Percentiles rank a stretch among this genome's conserved stretches.
phyloP scores from a whole-genome alignment of 306 rosid genomes.

The Rosa lucieae region DNA sequence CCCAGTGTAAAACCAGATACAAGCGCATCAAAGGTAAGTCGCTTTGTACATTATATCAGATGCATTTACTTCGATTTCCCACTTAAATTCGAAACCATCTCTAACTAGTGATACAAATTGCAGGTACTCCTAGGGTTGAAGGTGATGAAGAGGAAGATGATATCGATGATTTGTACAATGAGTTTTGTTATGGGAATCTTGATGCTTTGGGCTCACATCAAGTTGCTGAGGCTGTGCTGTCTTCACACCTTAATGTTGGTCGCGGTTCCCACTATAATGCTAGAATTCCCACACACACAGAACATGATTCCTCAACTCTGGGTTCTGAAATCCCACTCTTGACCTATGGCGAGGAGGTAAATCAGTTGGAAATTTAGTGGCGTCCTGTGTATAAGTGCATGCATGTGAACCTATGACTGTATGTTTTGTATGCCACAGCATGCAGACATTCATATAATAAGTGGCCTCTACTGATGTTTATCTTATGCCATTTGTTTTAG shows the following conservation, averaged over 20 bases:
- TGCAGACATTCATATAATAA: constrained; percentile 4
- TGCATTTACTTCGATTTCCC: constrained; percentile 12
- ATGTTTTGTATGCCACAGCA: constrained; percentile 2
- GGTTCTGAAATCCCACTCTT: constrained; percentile 80
- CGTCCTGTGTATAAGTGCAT: neutral
- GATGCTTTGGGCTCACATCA: constrained; percentile 44
- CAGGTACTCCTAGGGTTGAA: constrained; percentile 94
- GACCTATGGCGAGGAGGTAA: constrained; percentile 95
- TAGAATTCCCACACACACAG: constrained; percentile 46
- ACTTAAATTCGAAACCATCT: constrained; percentile 1
- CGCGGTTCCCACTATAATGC: constrained; percentile 50
- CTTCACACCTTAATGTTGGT: constrained; percentile 45
- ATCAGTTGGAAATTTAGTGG: neutral
- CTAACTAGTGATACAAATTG: constrained; percentile 24
- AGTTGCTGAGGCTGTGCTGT: constrained; percentile 43
- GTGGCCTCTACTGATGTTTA: constrained; percentile 6
- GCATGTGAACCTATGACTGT: neutral
- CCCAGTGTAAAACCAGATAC: constrained; percentile 90
- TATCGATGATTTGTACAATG: constrained; percentile 86
- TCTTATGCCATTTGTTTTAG: constrained; percentile 32
- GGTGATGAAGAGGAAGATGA: constrained; percentile 97
- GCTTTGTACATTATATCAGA: constrained; percentile 11
- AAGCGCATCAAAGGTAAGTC: constrained; percentile 80
- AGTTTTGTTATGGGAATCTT: constrained; percentile 64
- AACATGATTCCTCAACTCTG: constrained; percentile 59